Conservation (phyloP, 108 stramenopile genomes). For the Nannochloropsis oceanica region DNA sequence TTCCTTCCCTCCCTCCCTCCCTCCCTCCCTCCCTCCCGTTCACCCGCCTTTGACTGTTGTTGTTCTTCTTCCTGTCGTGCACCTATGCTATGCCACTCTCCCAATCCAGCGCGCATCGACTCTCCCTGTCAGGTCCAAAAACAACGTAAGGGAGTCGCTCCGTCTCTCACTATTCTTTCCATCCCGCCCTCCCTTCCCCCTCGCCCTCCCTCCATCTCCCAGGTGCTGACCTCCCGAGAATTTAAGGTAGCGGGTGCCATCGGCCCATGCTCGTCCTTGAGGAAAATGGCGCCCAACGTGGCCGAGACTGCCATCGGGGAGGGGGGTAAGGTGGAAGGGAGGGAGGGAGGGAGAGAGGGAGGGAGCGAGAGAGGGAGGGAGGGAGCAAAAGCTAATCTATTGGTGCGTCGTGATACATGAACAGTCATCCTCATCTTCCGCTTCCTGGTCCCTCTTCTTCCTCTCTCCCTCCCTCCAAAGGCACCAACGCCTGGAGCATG, state of each 20-base stretch:
- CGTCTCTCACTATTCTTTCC: not conserved
- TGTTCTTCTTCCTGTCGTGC: too few relatives aligned
- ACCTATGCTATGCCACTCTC: too few relatives aligned
- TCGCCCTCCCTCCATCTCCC: conserved; percentile 19
- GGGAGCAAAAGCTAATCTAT: too few relatives aligned
- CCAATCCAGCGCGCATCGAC: too few relatives aligned
- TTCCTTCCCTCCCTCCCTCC: not conserved
- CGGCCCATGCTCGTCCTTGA: conserved; percentile 56
- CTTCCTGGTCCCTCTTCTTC: not conserved
- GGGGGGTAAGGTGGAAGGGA: conserved; percentile 18
- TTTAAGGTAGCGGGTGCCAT: conserved; percentile 70
- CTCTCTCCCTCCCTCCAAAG: conserved; percentile 32
- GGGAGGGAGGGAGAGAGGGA: not conserved
- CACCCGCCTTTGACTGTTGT: too few relatives aligned
- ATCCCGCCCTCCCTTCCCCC: not conserved
- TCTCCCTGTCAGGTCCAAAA: not conserved
- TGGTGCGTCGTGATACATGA: too few relatives aligned
- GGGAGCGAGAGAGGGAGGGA: not conserved
- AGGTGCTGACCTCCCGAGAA: conserved; percentile 76
- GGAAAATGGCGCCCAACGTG: conserved; percentile 68
- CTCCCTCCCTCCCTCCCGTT: not conserved
- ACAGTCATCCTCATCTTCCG: too few relatives aligned
- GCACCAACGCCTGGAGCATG: conserved; percentile 92
- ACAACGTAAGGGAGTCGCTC: too few relatives aligned
- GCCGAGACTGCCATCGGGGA: conserved; percentile 85